Evolutionary conservation across 2,329 filamentous ascomycete genomes (phyloP).

Genomic region (Tolypocladium album): DNA sequence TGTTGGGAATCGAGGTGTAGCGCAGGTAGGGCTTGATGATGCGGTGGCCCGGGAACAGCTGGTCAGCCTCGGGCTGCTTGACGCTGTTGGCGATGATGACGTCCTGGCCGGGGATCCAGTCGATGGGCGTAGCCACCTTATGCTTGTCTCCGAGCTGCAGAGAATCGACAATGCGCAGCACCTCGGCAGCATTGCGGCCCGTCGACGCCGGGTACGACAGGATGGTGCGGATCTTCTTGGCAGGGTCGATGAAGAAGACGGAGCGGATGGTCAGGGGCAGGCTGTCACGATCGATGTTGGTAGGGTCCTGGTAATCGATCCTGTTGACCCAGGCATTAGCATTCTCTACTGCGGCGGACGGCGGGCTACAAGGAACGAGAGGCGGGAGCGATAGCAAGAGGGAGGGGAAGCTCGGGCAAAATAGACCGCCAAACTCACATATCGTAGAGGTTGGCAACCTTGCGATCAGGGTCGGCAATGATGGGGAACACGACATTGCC

Average conservation of each 20-base stretch:
- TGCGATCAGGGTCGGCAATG: conserved; percentile 68
- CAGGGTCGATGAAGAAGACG: conserved; percentile 89
- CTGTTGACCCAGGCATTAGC: conserved; percentile 19
- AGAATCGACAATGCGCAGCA: conserved; percentile 68
- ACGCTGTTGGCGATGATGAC: conserved; percentile 83
- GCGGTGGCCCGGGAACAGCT: conserved; percentile 71
- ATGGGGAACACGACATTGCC: conserved; percentile 66
- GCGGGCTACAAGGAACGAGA: too few species aligned
- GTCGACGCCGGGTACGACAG: conserved; percentile 89
- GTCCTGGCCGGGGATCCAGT: conserved; percentile 82
- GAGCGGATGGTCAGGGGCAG: conserved; percentile 91
- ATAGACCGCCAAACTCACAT: conserved; percentile 41
- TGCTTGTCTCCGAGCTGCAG: conserved; percentile 80
- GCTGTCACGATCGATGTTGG: conserved; percentile 71
- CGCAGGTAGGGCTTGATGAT: conserved; percentile 63
- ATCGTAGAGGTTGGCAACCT: conserved; percentile 67
- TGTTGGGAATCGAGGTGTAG: conserved; percentile 57
- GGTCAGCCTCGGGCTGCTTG: conserved; percentile 74
- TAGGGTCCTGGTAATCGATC: conserved; percentile 71
- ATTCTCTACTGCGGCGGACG: neutral
- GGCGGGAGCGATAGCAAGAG: neutral
- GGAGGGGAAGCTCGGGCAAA: neutral
- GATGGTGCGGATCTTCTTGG: conserved; percentile 86
- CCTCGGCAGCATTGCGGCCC: conserved; percentile 71
- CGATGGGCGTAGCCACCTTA: conserved; percentile 78